Evolutionary conservation across 2,329 filamentous ascomycete genomes (phyloP), one percentile per base, ranked within the genome.

Genomic region (Penicillium griseofulvum): DNA sequence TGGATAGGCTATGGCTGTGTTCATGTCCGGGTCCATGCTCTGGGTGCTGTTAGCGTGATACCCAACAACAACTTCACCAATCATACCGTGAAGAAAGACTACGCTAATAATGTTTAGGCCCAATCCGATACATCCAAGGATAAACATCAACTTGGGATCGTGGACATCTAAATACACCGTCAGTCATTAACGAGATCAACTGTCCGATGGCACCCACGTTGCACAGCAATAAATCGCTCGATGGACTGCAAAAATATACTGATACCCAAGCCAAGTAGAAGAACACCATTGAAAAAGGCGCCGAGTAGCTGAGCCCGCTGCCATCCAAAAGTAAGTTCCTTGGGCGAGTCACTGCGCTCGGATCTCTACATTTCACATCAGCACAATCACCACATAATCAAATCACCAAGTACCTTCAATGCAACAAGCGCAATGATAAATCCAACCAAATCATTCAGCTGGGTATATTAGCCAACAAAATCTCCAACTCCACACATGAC

Each of bases 231-330:
- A 41, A 72, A 72, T 34, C 88, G 78, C 71, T 91, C 87, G 48
- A 91, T 80, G 0, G 88, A 86, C 66, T 91, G 88, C 3, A 91
- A 74, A 33, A 88, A 81, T 47, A 91, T 89, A 69, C 87, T 90
- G 34, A 91, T 71, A 1, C 87, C 87, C 2, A 92, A 75, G 0
- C 87, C 88, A 16, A 91, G 71, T 1, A 92, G 79, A 55, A 92
- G 89, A 1, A 87, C 85, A 14, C 88, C 88, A 65, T 92, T 92
- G 79, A 91, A 92, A 71, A 92, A 92, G 22, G 87, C 87, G 5
- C 88, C 88, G 0, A 92, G 77, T 1, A 91, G 71, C n/a, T 83
- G 82, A 16, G 88, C 87, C 31, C 89, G 81, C 54, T 89, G 86
- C 88, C 87, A 91, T n/a, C 88, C 88, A 62, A 89, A 91, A 0